Percentiles rank a stretch among this genome's conserved stretches.
These are phyloP conservation scores for Pseudogymnoascus verrucosus DNA, from an alignment of 2,329 filamentous ascomycete species.

Conservation along the genomic window DNA sequence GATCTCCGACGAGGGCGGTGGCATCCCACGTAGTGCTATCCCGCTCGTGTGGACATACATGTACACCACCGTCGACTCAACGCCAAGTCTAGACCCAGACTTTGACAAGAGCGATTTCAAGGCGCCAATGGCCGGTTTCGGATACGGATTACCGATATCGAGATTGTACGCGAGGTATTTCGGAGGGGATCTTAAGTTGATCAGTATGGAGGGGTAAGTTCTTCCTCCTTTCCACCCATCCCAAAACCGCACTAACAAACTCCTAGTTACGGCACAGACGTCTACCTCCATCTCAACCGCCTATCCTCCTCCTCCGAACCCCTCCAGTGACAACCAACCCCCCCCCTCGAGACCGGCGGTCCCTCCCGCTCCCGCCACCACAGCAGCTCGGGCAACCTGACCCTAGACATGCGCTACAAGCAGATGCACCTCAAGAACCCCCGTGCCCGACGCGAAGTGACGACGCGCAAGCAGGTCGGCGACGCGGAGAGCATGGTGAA, in stretches of 20 bases:
- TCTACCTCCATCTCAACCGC: slow-evolving; percentile 95
- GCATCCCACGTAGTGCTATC: slow-evolving; percentile 86
- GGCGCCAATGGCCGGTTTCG: slow-evolving; percentile 97
- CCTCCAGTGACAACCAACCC: slow-evolving; percentile 76
- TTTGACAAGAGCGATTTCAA: slow-evolving; percentile 99
- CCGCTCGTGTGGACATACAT: slow-evolving; percentile 99
- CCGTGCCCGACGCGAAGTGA: slow-evolving; percentile 60
- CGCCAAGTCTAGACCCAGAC: slow-evolving; percentile 88
- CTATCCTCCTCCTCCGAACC: slow-evolving; percentile 93
- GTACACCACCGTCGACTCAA: slow-evolving; percentile 98
- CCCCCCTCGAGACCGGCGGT: slow-evolving; percentile 26
- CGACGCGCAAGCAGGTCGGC: slow-evolving; percentile 82
- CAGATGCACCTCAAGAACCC: slow-evolving; percentile 59
- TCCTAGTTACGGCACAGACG: slow-evolving; percentile 86
- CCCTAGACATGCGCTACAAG: slow-evolving; percentile 42
- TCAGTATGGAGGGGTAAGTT: slow-evolving; percentile 96
- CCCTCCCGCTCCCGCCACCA: slow-evolving; percentile 35
- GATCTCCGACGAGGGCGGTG: slow-evolving; percentile 91
- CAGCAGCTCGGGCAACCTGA: slow-evolving; percentile 56
- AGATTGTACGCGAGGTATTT: slow-evolving; percentile 94
- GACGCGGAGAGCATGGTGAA: slow-evolving; percentile 75
- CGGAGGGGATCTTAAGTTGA: slow-evolving; percentile 91
- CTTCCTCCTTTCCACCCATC: slow-evolving; percentile 6
- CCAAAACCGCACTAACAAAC: slow-evolving; percentile 17
- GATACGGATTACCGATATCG: slow-evolving; percentile 94